A percentile compares a stretch with the other conserved stretches of the same genome.
These are phyloP conservation scores for Cyphellophora europaea DNA, from an alignment of 2,329 filamentous ascomycete genomes.

Conservation along the genomic window DNA sequence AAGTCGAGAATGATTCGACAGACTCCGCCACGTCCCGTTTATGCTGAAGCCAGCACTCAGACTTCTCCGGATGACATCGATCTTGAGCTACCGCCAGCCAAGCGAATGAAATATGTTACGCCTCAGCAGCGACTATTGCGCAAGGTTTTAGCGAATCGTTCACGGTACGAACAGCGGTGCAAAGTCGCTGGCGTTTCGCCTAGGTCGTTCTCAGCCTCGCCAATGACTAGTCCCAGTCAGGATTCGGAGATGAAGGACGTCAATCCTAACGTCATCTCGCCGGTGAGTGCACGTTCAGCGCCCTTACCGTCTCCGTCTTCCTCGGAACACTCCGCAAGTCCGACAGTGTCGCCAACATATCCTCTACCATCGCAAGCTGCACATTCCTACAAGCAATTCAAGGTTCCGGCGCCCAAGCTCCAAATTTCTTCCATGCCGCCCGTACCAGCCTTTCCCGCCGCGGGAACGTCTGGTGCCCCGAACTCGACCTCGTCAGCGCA, in stretches of 20 bases:
- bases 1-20: constrained; percentile 11
- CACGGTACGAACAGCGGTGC: constrained; percentile 23
- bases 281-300: constrained; percentile 4
- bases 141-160: constrained; percentile 31
- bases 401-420: constrained; percentile 24
- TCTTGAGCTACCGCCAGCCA: constrained; percentile 18
- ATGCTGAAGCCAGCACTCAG: constrained; percentile 33
- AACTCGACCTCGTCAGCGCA: constrained; percentile 16
- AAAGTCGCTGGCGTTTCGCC: constrained; percentile 11
- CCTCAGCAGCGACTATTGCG: constrained; percentile 33
- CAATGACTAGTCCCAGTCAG: constrained; percentile 9
- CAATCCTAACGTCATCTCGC: constrained; percentile 19
- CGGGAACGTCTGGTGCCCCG: constrained; percentile 19
- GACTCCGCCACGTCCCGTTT: constrained; percentile 22
- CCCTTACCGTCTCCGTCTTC: constrained; percentile 8
- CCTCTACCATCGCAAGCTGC: constrained; percentile 19
- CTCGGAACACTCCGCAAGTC: constrained; percentile 5
- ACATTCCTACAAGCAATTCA: constrained; percentile 14
- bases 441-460: constrained; percentile 15
- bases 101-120: constrained; percentile 27
- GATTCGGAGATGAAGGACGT: constrained; percentile 40
- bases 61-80: constrained; percentile 33
- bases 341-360: constrained; percentile 10
- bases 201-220: constrained; percentile 6
- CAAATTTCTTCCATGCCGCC: constrained; percentile 25